Evolutionary conservation across 495 filamentous ascomycete species (phyloP).

Genomic region (Hypomontagnella submonticulosa): DNA sequence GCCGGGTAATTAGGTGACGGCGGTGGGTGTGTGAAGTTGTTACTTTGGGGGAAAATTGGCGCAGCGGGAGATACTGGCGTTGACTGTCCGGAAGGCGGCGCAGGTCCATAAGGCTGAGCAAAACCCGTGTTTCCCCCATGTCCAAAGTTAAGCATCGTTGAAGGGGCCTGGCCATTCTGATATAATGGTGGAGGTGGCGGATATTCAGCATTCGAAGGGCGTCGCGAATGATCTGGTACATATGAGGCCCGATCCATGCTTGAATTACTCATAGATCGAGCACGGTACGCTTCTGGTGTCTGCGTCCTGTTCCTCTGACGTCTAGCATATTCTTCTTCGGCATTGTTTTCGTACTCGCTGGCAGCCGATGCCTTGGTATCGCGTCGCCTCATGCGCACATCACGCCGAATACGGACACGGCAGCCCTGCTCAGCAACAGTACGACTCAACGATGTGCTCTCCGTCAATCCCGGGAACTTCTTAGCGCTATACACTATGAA

Average conservation of each 20-base stretch:
- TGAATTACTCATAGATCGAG: conserved; percentile 79
- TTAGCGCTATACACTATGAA: conserved; percentile 97
- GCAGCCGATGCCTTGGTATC: conserved; percentile 78
- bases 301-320: conserved; percentile 64
- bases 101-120: conserved; percentile 45
- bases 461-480: conserved; percentile 95
- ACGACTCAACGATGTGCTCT: conserved; percentile 88
- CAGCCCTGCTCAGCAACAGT: conserved; percentile 97
- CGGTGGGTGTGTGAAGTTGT: conserved; percentile 38
- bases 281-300: conserved; percentile 73
- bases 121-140: conserved; percentile 38
- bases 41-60: conserved; percentile 39
- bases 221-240: conserved; percentile 61
- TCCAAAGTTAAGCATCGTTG: conserved; percentile 49
- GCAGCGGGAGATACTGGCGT: conserved; percentile 47
- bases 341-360: conserved; percentile 71
- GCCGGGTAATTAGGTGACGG: conserved; percentile 40
- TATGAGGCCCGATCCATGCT: conserved; percentile 64
- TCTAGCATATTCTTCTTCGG: conserved; percentile 72
- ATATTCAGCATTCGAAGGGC: conserved; percentile 67
- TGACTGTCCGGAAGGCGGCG: conserved; percentile 41
- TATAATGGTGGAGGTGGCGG: conserved; percentile 55
- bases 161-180: conserved; percentile 52
- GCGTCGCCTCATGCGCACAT: conserved; percentile 95
- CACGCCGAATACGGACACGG: conserved; percentile 93